phyloP scores from a whole-genome alignment of 2,329 filamentous ascomycete species.

The Cordyceps cateniannulata region DNA sequence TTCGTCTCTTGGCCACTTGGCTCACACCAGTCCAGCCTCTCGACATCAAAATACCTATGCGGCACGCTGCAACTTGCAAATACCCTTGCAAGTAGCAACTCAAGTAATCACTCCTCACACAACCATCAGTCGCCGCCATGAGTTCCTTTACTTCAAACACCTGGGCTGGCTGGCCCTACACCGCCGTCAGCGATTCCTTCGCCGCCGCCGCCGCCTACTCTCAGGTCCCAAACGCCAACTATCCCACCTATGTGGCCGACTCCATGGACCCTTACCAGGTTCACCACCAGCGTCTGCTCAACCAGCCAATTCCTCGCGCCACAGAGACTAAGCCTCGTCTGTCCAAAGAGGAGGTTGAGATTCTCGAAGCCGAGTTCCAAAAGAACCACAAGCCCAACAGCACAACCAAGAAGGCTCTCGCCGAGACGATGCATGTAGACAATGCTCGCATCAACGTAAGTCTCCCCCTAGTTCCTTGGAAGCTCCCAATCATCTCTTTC shows the following conservation, averaged over 20 bases:
- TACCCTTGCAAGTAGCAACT: not conserved
- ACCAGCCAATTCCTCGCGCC: constrained; percentile 33
- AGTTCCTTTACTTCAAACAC: constrained; percentile 28
- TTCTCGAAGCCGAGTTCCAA: constrained; percentile 54
- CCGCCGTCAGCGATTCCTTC: constrained; percentile 23
- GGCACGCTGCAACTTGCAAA: not conserved
- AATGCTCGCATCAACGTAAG: constrained; percentile 57
- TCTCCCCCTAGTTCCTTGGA: constrained; percentile 8
- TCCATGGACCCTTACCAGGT: constrained; percentile 32
- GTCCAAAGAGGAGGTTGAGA: constrained; percentile 52
- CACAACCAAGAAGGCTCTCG: constrained; percentile 53
- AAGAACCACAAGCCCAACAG: constrained; percentile 60
- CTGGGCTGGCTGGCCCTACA: constrained; percentile 31
- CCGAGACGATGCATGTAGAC: constrained; percentile 56
- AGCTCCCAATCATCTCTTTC: not conserved
- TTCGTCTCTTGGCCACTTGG: not conserved
- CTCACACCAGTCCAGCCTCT: not conserved
- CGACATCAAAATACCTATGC: not conserved
- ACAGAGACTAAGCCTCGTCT: constrained; percentile 47
- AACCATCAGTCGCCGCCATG: constrained; percentile 20
- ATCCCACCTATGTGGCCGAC: constrained; percentile 30
- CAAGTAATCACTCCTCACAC: not conserved
- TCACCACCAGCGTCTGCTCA: constrained; percentile 30
- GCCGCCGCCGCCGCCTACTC: constrained; percentile 25
- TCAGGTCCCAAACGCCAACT: constrained; percentile 26